Evolutionary conservation across 768 basidiomycete genomes (phyloP).

Genomic region (Leccinum incarnatum): DNA sequence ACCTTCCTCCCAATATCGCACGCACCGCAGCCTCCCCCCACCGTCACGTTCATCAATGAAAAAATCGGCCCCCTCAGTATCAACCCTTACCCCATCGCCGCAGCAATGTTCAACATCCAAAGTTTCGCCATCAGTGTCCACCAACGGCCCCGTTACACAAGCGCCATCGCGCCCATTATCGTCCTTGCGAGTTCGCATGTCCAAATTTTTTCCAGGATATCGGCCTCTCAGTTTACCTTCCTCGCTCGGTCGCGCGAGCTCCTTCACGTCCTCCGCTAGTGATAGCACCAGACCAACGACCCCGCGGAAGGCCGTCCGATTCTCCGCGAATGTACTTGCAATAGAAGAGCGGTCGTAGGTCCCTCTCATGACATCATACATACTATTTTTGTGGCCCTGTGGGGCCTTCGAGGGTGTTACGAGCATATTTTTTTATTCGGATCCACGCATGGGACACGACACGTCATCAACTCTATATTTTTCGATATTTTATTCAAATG

Average conservation of each 20-base stretch:
- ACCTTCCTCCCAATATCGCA: constrained; percentile 21
- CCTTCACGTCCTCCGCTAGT: constrained; percentile 32
- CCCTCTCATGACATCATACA: constrained; percentile 2
- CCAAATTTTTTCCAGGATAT: constrained; percentile 47
- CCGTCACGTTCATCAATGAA: constrained; percentile 67
- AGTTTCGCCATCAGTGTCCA: constrained; percentile 31
- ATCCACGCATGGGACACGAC: constrained; percentile 21
- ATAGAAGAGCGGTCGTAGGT: constrained; percentile 21
- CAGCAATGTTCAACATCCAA: constrained; percentile 14
- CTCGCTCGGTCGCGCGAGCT: constrained; percentile 33
- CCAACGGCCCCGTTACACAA: constrained; percentile 28
- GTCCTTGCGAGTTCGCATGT: constrained; percentile 49
- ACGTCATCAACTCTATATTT: constrained; percentile 19
- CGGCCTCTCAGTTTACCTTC: constrained; percentile 37
- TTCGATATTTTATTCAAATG: constrained; percentile 30
- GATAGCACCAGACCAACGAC: constrained; percentile 40
- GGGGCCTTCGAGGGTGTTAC: constrained; percentile 3
- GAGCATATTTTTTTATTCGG: constrained; percentile 22
- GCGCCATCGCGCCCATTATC: constrained; percentile 30
- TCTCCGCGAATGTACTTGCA: constrained; percentile 45
- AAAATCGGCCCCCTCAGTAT: constrained; percentile 37
- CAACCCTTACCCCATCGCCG: constrained; percentile 22
- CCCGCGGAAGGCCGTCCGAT: constrained; percentile 61
- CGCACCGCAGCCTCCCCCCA: constrained; percentile 42
- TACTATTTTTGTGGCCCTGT: background rate